Percentiles rank a stretch among this genome's conserved stretches.
These are phyloP conservation scores for Evernia prunastri DNA, from an alignment of 495 filamentous ascomycete species.

Conservation along the genomic window DNA sequence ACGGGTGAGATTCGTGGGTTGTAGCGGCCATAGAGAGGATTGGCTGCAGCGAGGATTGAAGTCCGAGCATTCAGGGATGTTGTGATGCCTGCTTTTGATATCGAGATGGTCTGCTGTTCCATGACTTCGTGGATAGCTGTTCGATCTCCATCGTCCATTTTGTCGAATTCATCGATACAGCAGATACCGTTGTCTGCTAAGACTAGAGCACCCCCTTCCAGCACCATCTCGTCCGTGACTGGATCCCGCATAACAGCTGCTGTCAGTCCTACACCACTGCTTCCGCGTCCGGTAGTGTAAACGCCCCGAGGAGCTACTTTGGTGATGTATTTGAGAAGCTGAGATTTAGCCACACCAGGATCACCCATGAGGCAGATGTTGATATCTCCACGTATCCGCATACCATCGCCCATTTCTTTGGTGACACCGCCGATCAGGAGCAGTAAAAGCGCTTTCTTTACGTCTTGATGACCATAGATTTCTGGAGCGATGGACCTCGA, in stretches of 20 bases:
- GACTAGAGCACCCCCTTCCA: constrained; percentile 93
- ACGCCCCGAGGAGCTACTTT: constrained; percentile 96
- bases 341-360: constrained; percentile 97
- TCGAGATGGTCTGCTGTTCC: constrained; percentile 99
- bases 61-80: constrained; percentile 94
- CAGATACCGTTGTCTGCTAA: constrained; percentile 97
- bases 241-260: constrained; percentile 98
- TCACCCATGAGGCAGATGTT: constrained; percentile 99
- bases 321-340: constrained; percentile 94
- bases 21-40: constrained; percentile 95
- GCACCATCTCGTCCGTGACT: constrained; percentile 96
- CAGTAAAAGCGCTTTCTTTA: constrained; percentile 93
- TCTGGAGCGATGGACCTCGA: constrained; percentile 95
- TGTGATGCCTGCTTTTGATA: constrained; percentile 95
- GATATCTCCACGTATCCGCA: constrained; percentile 97
- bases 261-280: constrained; percentile 93
- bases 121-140: constrained; percentile 99
- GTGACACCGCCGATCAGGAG: constrained; percentile 94
- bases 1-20: constrained; percentile 94
- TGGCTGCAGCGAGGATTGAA: constrained; percentile 94
- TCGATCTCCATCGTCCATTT: constrained; percentile 95
- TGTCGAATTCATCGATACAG: constrained; percentile 99
- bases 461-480: constrained; percentile 92
- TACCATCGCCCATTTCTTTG: constrained; percentile 95
- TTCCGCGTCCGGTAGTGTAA: constrained; percentile 94